Base-by-base conservation (phyloP, 1,284 basidiomycete genomes). In the Somion occarium region DNA sequence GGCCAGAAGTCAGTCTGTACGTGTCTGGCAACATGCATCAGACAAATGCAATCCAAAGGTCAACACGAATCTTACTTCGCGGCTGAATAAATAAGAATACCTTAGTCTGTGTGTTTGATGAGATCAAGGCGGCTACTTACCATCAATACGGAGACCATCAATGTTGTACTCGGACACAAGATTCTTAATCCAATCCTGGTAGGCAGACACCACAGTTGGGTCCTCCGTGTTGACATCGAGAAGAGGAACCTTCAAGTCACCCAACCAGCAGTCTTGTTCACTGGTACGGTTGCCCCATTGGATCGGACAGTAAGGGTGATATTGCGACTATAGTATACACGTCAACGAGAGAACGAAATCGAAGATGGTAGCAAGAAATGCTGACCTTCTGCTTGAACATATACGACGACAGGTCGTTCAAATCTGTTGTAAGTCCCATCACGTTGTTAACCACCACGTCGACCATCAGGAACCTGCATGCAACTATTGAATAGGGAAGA, bases 401-500 rank as follows among this genome's bases (percentile, higher is more conserved):
- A 65, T 79, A 87, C 2, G 67, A 66, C 13, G 83, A 83, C 50
- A 78, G 73, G 58, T 83, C 80, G 12, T 82, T 80, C 4, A 69
- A 73, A 15, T 69, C 72, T 5, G 78, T 74, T 9, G 77, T 75
- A 1, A 83, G 69, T 69, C 88, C 88, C 30, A 34, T 34, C 37
- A 89, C 78, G 64, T 88, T 82, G 68, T 91, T 91, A 30, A 89
- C 80, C 20, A 88, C 88, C 38, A 91, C 71, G 62, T 91, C 88
- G 49, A 90, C 80, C 89, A 91, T 91, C 56, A 90, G 70, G 61
- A 80, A 83, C 79, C 76, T 79, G 30, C 2, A 26, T 46, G 24
- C 13, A 49, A 30, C 13, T 20, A 22, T 20, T 39, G 43, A 20
- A 45, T 45, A 23, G 11, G 44, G n/a, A 38, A 25, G 7, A 49